Evolutionary conservation across 1,284 basidiomycete species (phyloP).

Genomic region (Peniophora sp.): DNA sequence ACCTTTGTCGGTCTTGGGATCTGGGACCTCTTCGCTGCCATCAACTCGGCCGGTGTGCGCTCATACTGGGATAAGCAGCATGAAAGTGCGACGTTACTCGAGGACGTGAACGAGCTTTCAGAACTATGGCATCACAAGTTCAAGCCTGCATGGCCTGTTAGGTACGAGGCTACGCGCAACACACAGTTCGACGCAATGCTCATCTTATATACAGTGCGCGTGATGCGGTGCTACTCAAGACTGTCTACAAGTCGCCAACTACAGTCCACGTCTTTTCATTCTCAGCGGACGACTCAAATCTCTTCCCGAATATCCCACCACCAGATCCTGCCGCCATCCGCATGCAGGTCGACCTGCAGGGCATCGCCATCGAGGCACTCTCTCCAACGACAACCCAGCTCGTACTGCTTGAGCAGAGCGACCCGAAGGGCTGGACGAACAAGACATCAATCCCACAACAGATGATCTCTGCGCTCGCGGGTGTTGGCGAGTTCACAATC

Average conservation of each 20-base stretch:
- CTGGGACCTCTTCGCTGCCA: constrained; percentile 92
- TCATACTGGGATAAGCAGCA: constrained; percentile 87
- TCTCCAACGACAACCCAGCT: constrained; percentile 94
- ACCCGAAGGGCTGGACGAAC: constrained; percentile 96
- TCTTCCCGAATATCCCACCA: constrained; percentile 78
- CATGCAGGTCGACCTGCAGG: constrained; percentile 91
- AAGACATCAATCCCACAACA: constrained; percentile 89
- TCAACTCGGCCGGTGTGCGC: constrained; percentile 78
- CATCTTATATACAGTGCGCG: constrained; percentile 53
- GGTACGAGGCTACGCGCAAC: constrained; percentile 43
- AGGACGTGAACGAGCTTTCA: constrained; percentile 89
- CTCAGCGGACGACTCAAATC: constrained; percentile 82
- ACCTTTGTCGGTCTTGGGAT: constrained; percentile 95
- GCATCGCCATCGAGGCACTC: constrained; percentile 94
- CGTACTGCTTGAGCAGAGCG: constrained; percentile 93
- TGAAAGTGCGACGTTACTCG: constrained; percentile 79
- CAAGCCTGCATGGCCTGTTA: constrained; percentile 86
- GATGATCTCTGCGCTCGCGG: constrained; percentile 83
- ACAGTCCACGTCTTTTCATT: constrained; percentile 96
- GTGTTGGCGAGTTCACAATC: constrained; percentile 91
- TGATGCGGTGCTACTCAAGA: constrained; percentile 87
- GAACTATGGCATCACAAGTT: constrained; percentile 89
- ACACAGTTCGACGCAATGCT: constrained; percentile 4
- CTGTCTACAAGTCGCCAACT: constrained; percentile 94
- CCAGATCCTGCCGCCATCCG: constrained; percentile 76